phyloP scores from a whole-genome alignment of 306 rosid genomes.

The Casuarina cunninghamiana region DNA sequence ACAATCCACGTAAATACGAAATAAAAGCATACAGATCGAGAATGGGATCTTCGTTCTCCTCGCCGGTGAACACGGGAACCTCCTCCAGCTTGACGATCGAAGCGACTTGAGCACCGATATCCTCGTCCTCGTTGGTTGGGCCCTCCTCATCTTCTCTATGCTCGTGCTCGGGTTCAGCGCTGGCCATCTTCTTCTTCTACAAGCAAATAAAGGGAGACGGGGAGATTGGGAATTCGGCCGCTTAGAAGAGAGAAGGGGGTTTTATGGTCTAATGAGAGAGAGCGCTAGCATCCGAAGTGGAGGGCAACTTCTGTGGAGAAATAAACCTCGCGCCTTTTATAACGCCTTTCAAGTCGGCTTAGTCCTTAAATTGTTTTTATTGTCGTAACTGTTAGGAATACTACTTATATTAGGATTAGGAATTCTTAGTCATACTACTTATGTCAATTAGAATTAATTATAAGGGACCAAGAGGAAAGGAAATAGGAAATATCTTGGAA shows the following conservation, averaged over 20 bases:
- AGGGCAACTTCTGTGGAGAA: neutral
- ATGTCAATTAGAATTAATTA: no score
- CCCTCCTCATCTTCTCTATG: conserved; percentile 84
- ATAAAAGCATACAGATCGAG: conserved; percentile 68
- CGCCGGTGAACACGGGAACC: conserved; percentile 74
- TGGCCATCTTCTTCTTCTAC: conserved; percentile 44
- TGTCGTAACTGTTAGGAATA: no score
- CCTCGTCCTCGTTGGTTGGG: conserved; percentile 84
- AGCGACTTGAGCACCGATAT: conserved; percentile 94
- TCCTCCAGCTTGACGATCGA: conserved; percentile 90
- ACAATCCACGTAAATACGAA: neutral
- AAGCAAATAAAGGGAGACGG: neutral
- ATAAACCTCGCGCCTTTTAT: neutral
- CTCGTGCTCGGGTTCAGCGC: conserved; percentile 74
- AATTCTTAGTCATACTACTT: no score
- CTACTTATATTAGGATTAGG: no score
- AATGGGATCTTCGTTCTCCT: conserved; percentile 69
- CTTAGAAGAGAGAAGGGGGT: neutral
- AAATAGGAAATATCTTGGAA: no score
- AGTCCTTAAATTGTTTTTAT: no score
- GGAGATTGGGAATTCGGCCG: neutral
- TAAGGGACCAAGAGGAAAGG: no score
- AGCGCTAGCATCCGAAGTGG: neutral
- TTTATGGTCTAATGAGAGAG: neutral
- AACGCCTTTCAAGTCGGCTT: neutral